phyloP scores from a whole-genome alignment of 2,329 filamentous ascomycete genomes.

The Trichoderma polysporum region DNA sequence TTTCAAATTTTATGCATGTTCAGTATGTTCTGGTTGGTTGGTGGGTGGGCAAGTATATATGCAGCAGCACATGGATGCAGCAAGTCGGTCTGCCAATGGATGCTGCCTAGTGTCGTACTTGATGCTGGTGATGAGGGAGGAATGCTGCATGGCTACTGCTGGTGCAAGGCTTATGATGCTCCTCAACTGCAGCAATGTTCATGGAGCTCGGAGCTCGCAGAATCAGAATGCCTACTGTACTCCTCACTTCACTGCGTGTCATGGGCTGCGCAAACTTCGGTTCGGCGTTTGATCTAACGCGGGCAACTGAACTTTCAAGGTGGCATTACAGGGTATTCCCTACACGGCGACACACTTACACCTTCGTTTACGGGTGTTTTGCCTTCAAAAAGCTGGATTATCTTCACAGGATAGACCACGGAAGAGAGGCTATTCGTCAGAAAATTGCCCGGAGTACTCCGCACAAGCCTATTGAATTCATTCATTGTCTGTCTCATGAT shows the following conservation, averaged over 20 bases:
- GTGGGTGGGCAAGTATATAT: background rate
- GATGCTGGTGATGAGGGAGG: background rate
- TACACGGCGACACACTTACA: background rate
- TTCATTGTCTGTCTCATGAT: constrained; percentile 9
- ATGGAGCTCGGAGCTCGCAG: background rate
- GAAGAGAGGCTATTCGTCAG: constrained; percentile 2
- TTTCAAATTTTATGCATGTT: constrained; percentile 16
- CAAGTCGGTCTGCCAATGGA: constrained; percentile 7
- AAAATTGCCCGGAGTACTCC: background rate
- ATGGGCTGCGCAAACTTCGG: background rate
- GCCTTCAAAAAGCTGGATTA: background rate
- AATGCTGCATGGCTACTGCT: background rate
- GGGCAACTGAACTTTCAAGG: background rate
- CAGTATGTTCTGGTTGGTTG: background rate
- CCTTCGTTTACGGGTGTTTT: background rate
- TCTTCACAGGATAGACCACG: background rate
- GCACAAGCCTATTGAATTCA: background rate
- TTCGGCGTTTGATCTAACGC: background rate
- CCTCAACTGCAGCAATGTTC: background rate
- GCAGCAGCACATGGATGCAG: background rate
- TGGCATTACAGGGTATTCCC: constrained; percentile 6
- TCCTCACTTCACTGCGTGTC: background rate
- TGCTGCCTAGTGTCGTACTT: background rate
- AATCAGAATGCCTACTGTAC: background rate
- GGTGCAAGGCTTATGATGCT: background rate